Percentiles rank a stretch among this genome's conserved stretches.
These are phyloP conservation scores for Apiospora marii DNA, from an alignment of 2,329 filamentous ascomycete species.

Conservation along the genomic window DNA sequence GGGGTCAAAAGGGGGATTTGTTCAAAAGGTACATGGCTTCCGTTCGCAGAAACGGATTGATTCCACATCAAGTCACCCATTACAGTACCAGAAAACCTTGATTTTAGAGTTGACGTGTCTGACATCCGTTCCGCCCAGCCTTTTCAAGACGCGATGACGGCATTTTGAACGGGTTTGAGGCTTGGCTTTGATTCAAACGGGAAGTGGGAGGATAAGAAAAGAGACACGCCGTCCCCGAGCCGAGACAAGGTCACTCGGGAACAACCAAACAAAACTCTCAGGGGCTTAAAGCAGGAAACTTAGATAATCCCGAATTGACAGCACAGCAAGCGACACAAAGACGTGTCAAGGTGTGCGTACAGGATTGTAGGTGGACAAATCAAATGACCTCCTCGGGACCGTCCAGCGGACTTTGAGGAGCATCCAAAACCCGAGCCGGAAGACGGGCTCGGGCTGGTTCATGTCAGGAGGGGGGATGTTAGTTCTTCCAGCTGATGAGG, in stretches of 20 bases:
- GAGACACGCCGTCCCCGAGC: slow-evolving; percentile 1
- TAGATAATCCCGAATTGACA: background rate
- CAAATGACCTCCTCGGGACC: background rate
- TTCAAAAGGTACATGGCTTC: background rate
- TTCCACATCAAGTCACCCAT: background rate
- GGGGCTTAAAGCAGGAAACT: background rate
- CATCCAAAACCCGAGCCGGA: background rate
- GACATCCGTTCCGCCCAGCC: background rate
- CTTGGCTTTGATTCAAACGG: background rate
- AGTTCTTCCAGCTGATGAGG: background rate
- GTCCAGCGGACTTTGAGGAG: background rate
- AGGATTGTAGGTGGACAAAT: background rate
- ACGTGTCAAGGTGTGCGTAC: background rate
- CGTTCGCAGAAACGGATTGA: background rate
- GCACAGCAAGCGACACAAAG: background rate
- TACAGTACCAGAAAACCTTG: background rate
- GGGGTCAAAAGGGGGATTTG: background rate
- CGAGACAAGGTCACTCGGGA: background rate
- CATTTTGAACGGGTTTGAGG: background rate
- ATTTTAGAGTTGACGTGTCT: slow-evolving; percentile 14
- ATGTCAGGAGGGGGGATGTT: background rate
- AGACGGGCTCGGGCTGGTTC: background rate
- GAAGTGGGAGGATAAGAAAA: background rate
- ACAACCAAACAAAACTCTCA: background rate
- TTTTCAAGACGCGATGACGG: slow-evolving; percentile 8